A percentile compares a stretch with the other conserved stretches of the same genome.
These are phyloP conservation scores for Halteria grandinella DNA, from an alignment of 73 alveolate genomes.

Conservation along the genomic window DNA sequence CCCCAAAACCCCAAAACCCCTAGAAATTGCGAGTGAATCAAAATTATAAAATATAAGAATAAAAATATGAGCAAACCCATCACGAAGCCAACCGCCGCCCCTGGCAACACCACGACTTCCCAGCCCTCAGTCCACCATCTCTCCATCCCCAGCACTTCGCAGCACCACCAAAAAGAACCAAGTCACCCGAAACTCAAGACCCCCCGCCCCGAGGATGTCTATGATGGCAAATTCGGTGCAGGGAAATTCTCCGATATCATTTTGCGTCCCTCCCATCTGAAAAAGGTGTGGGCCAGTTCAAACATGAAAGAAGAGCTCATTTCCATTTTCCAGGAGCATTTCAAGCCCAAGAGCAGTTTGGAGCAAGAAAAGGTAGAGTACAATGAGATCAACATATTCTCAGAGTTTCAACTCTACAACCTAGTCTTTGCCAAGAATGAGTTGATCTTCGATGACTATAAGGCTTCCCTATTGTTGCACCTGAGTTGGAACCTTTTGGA, in stretches of 20 bases:
- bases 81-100: no score
- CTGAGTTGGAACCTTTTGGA: conserved; percentile 59
- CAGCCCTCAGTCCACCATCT: no score
- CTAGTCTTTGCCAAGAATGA: conserved; percentile 61
- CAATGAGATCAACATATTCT: conserved; percentile 54
- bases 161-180: no score
- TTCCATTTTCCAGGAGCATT: conserved; percentile 11
- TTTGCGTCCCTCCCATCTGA: conserved; percentile 27
- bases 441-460: conserved; percentile 18
- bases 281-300: conserved; percentile 19
- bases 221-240: no score
- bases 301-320: conserved; percentile 46
- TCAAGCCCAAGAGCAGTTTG: conserved; percentile 35
- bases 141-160: no score
- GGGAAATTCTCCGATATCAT: conserved; percentile 30
- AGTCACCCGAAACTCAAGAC: no score
- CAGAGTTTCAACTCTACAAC: conserved; percentile 61
- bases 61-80: no score
- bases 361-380: conserved; percentile 65
- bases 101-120: no score
- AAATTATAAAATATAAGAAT: no score
- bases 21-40: no score
- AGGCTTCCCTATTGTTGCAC: conserved; percentile 36
- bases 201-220: no score
- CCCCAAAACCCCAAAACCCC: no score